phyloP scores from a whole-genome alignment of 129 eudicot species.

The Centaurea solstitialis region DNA sequence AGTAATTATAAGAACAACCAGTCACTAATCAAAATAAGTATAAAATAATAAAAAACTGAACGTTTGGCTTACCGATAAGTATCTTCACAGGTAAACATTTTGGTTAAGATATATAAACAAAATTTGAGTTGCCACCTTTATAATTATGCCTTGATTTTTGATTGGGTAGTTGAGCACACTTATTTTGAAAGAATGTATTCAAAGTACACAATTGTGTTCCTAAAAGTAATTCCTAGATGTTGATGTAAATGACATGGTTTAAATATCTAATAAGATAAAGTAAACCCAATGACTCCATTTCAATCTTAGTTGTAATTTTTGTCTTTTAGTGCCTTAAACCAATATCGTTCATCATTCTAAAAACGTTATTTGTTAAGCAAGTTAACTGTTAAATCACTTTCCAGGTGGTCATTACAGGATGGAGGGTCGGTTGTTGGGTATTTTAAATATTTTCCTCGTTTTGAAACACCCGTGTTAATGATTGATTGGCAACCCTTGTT shows the following conservation, averaged over 20 bases:
- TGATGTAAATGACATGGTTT: slow-evolving; percentile 18
- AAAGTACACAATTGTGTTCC: slow-evolving; percentile 29
- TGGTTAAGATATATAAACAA: neutral
- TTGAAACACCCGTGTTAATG: neutral
- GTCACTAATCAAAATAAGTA: neutral
- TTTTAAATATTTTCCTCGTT: neutral
- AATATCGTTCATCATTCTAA: neutral
- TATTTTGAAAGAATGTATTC: slow-evolving; percentile 21
- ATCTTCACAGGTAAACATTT: neutral
- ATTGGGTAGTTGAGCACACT: slow-evolving; percentile 36
- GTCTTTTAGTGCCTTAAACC: neutral
- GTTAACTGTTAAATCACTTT: neutral
- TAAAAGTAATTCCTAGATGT: slow-evolving; percentile 18
- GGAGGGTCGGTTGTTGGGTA: neutral
- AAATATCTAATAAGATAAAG: slow-evolving; percentile 12
- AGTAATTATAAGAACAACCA: neutral
- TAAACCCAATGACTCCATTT: slow-evolving; percentile 2
- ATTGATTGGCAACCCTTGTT: neutral
- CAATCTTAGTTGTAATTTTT: slow-evolving; percentile 1
- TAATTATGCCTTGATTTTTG: neutral
- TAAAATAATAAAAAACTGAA: neutral
- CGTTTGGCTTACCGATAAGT: neutral
- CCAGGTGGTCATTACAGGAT: neutral
- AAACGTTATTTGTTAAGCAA: neutral
- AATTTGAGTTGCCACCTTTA: neutral